These are phyloP conservation scores for Candida insectalens DNA, from an alignment of 805 yeast species.

Conservation along the genomic window DNA sequence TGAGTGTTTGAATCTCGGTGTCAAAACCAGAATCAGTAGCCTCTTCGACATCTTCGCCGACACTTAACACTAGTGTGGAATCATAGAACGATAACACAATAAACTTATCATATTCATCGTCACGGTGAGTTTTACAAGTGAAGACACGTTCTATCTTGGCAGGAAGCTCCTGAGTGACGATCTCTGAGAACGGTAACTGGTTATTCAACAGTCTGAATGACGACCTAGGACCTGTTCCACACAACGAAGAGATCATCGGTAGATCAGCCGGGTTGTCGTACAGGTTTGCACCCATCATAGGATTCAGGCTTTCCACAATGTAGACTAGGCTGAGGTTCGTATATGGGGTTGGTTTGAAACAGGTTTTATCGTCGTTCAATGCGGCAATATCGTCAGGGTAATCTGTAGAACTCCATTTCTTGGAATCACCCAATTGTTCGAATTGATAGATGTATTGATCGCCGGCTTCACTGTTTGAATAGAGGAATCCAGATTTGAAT, in stretches of 20 bases:
- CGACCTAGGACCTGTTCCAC: conserved; percentile 37
- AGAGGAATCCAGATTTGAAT: conserved; percentile 67
- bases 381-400: conserved; percentile 25
- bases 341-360: conserved; percentile 26
- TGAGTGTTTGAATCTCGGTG: conserved; percentile 49
- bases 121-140: conserved; percentile 41
- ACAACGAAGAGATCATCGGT: conserved; percentile 32
- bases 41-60: conserved; percentile 76
- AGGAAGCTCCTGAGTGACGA: conserved; percentile 75
- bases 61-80: conserved; percentile 61
- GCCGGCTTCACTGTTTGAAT: conserved; percentile 52
- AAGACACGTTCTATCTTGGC: conserved; percentile 50
- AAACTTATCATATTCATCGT: conserved; percentile 46
- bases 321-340: conserved; percentile 55
- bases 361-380: conserved; percentile 9
- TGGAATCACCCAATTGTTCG: conserved; percentile 57
- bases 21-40: conserved; percentile 51
- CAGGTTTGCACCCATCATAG: conserved; percentile 36
- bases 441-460: conserved; percentile 71
- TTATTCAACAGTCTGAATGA: conserved; percentile 38
- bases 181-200: conserved; percentile 49
- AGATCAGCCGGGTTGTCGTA: conserved; percentile 23
- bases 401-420: conserved; percentile 23
- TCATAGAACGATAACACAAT: conserved; percentile 57
- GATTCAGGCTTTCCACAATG: conserved; percentile 38